These are phyloP conservation scores for Pseudogymnoascus sp. DNA, from an alignment of 2,329 filamentous ascomycete species.

Conservation along the genomic window DNA sequence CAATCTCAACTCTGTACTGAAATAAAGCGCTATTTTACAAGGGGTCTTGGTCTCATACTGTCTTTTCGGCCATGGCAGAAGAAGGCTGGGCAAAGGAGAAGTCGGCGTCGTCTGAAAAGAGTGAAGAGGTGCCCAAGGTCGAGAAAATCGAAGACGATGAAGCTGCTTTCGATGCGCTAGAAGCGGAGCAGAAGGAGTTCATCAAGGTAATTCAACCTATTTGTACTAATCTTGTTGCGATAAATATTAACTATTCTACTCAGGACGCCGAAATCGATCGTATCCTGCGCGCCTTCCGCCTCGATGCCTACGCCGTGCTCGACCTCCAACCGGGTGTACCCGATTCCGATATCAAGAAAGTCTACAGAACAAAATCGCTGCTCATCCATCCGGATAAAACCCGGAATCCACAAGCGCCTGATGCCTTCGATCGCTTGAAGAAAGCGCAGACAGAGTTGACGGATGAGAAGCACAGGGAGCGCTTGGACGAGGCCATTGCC, in stretches of 20 bases:
- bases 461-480: conserved; percentile 83
- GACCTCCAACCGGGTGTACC: conserved; percentile 92
- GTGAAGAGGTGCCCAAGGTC: conserved; percentile 18
- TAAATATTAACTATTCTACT: conserved; percentile 16
- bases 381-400: conserved; percentile 99
- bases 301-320: conserved; percentile 79
- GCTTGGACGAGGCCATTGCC: conserved; percentile 88
- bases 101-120: conserved; percentile 16
- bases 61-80: conserved; percentile 18
- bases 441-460: conserved; percentile 87
- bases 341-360: conserved; percentile 89
- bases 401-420: conserved; percentile 77
- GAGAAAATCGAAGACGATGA: conserved; percentile 45
- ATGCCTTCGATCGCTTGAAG: conserved; percentile 92
- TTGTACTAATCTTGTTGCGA: neutral
- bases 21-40: neutral
- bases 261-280: conserved; percentile 93
- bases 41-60: neutral
- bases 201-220: conserved; percentile 54
- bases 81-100: conserved; percentile 11
- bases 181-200: conserved; percentile 80
- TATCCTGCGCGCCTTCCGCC: conserved; percentile 81
- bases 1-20: neutral
- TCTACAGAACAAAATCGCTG: conserved; percentile 95
- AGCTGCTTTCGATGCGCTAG: conserved; percentile 71